Percentiles rank a stretch among this genome's conserved stretches.
Conservation (phyloP, 2,329 filamentous ascomycete genomes). For the Verticillium albo-atrum region DNA sequence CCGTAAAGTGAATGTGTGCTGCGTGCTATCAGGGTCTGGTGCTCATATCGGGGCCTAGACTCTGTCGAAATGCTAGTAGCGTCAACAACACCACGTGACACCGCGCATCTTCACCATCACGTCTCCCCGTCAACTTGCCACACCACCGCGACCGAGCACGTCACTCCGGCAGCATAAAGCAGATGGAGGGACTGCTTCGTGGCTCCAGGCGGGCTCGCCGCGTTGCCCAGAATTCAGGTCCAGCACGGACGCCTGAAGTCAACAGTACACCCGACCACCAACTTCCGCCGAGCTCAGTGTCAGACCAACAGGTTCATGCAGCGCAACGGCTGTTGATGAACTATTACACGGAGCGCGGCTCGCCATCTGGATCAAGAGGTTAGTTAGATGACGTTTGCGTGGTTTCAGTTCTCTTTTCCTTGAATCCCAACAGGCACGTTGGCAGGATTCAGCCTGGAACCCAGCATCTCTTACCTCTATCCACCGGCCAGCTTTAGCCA, state of each 20-base stretch:
- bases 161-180: not conserved
- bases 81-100: not conserved
- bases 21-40: not conserved
- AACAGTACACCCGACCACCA: not conserved
- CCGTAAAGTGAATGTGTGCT: not conserved
- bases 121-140: not conserved
- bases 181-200: conserved; percentile 3
- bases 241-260: not conserved
- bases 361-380: not conserved
- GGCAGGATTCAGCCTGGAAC: too few species aligned
- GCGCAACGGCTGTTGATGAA: conserved; percentile 1
- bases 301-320: not conserved
- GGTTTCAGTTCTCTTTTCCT: not conserved
- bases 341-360: not conserved
- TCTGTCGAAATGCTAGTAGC: not conserved
- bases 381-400: not conserved
- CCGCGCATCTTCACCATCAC: not conserved
- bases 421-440: not conserved
- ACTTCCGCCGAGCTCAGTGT: not conserved
- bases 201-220: conserved; percentile 3
- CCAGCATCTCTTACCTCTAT: too few species aligned
- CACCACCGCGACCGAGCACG: not conserved
- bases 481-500: too few species aligned
- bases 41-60: not conserved
- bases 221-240: not conserved